Conservation (phyloP, 2,329 filamentous ascomycete genomes). For the Talaromyces rugulosus region DNA sequence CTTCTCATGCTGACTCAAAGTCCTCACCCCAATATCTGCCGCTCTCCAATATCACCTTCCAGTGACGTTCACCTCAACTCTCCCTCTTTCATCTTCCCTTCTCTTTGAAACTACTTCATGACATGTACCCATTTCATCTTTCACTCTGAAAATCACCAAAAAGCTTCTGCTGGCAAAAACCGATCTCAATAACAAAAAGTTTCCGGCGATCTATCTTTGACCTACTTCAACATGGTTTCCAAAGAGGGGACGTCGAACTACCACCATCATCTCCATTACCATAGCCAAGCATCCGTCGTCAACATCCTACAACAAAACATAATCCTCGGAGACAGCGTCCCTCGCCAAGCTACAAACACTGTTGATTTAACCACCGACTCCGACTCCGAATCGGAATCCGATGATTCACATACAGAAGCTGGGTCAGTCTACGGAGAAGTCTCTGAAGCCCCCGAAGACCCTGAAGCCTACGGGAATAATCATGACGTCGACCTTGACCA, state of each 20-base stretch:
- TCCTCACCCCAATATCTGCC: too few relatives aligned
- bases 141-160: background rate
- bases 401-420: constrained; percentile 3
- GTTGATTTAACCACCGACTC: constrained; percentile 6
- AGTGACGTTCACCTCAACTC: too few relatives aligned
- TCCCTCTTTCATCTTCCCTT: too few relatives aligned
- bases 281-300: background rate
- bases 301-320: background rate
- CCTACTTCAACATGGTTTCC: background rate
- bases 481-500: background rate
- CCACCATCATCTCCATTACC: background rate
- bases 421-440: background rate
- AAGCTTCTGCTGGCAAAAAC: background rate
- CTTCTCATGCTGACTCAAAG: too few relatives aligned
- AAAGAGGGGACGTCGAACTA: background rate
- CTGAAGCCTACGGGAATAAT: too few relatives aligned
- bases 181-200: background rate
- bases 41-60: too few relatives aligned
- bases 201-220: too few relatives aligned
- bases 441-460: background rate
- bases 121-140: background rate
- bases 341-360: background rate
- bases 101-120: too few relatives aligned
- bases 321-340: background rate
- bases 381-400: background rate